A percentile compares a stretch with the other conserved stretches of the same genome.
These are phyloP conservation scores for Erythrobasidium hasegawianum DNA, from an alignment of 1,284 basidiomycete genomes.

Conservation along the genomic window DNA sequence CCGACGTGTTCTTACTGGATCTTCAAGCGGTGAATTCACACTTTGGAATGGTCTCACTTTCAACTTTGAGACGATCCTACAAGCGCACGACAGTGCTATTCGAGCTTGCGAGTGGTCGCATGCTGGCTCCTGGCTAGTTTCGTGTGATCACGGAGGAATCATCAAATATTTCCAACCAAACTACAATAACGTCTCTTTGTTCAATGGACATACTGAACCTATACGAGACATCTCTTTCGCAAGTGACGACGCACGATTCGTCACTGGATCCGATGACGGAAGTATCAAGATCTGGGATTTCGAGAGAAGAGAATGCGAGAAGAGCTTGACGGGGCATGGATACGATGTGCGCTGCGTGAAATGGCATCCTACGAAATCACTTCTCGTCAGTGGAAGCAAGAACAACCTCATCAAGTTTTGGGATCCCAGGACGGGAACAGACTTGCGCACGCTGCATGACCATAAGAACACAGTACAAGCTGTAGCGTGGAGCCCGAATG, in stretches of 20 bases:
- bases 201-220: slow-evolving; percentile 75
- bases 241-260: slow-evolving; percentile 86
- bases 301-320: slow-evolving; percentile 70
- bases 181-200: slow-evolving; percentile 95
- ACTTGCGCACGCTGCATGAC: slow-evolving; percentile 75
- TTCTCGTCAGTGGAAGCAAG: slow-evolving; percentile 92
- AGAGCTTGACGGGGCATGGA: slow-evolving; percentile 82
- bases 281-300: slow-evolving; percentile 94
- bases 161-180: slow-evolving; percentile 99
- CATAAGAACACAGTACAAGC: slow-evolving; percentile 91
- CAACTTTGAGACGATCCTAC: slow-evolving; percentile 96
- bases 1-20: slow-evolving; percentile 85
- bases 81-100: slow-evolving; percentile 89
- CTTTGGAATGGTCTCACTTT: slow-evolving; percentile 99
- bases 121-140: slow-evolving; percentile 83
- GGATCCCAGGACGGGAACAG: slow-evolving; percentile 87
- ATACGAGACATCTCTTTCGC: slow-evolving; percentile 87
- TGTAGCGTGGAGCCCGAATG: slow-evolving; percentile 85
- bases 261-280: slow-evolving; percentile 90
- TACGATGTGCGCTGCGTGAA: slow-evolving; percentile 99
- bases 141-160: slow-evolving; percentile 84
- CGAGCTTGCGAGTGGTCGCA: slow-evolving; percentile 85
- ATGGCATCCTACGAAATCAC: slow-evolving; percentile 95
- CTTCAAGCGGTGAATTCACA: slow-evolving; percentile 95
- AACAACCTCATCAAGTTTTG: slow-evolving; percentile 99